Base-by-base conservation (phyloP, 2,329 filamentous ascomycete genomes). In the Gnomoniopsis sp. region DNA sequence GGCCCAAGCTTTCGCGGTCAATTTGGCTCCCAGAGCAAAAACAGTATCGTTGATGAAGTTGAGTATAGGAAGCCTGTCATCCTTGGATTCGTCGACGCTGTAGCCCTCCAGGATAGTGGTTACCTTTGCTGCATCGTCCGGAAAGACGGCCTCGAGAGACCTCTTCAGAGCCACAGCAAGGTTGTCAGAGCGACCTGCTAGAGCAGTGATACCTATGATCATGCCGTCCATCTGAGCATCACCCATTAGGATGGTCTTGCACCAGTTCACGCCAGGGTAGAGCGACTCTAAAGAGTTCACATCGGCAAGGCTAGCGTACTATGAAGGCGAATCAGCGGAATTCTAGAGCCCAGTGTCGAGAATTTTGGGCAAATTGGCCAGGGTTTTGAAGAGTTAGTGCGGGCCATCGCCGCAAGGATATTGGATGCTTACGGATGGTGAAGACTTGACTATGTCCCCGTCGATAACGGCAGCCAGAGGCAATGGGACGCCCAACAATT, bases 151-250 rank as follows among this genome's bases (percentile, higher is more conserved):
- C 10, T 51, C 33, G 4, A 61, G 59, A n/a, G 47, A 56, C 2
- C 21, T 51, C 21, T 26, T 49, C 8, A 61, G 49, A 3, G 52
- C 33, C 14, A 36, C 26, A 26, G 56, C 48, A 8, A 61, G 56
- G 22, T 55, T 61, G 30, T 61, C 59, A 7, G 49, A 49, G 7
- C 59, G 44, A 21, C 47, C 21, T 2, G 48, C 56, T 2, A 61
- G 52, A 6, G 56, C 53, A 3, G 51, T 58, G 14, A 55, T 1
- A 2, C 38, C 55, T 3, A 59, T 53, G 15, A 59, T 44, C 48
- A 56, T 61, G 52, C 59, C 60, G 8, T 64, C 62, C 14, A 58
- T 22, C 38, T 60, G 49, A 21, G 36, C 55, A 17, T 62, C 60
- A 1, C 50, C 60, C 17, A 59, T 6, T 48, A 64, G 19, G 30